A percentile compares a stretch with the other conserved stretches of the same genome.
phyloP scores from a whole-genome alignment of 371 early-diverging fungal species.

The Lichtheimia corymbifera region DNA sequence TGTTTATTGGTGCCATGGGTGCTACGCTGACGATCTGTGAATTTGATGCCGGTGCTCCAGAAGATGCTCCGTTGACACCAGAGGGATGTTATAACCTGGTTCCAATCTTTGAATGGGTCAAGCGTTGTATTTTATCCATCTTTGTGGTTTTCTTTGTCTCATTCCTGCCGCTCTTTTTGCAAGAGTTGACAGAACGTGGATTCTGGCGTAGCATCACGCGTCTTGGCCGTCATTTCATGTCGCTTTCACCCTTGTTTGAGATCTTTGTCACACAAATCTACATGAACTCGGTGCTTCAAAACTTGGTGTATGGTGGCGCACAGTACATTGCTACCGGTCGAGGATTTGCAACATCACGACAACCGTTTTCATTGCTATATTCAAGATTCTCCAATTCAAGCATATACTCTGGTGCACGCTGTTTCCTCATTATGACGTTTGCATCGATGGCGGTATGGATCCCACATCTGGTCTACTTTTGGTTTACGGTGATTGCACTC shows the following conservation, averaged over 20 bases:
- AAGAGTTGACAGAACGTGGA: slow-evolving; percentile 86
- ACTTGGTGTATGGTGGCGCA: slow-evolving; percentile 85
- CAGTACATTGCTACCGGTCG: slow-evolving; percentile 90
- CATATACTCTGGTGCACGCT: slow-evolving; percentile 78
- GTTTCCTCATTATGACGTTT: slow-evolving; percentile 73
- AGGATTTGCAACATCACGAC: slow-evolving; percentile 87
- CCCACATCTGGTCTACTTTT: slow-evolving; percentile 82
- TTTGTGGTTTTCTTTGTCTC: slow-evolving; percentile 79
- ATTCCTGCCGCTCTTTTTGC: slow-evolving; percentile 85
- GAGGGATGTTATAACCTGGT: slow-evolving; percentile 73
- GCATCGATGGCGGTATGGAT: slow-evolving; percentile 73
- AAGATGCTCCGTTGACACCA: slow-evolving; percentile 50
- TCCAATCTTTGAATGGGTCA: slow-evolving; percentile 82
- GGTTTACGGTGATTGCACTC: slow-evolving; percentile 80
- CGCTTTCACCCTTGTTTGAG: slow-evolving; percentile 86
- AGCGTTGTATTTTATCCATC: slow-evolving; percentile 79
- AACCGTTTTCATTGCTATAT: slow-evolving; percentile 77
- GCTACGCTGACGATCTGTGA: slow-evolving; percentile 54
- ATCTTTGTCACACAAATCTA: slow-evolving; percentile 91
- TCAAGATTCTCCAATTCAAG: slow-evolving; percentile 79
- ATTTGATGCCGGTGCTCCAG: slow-evolving; percentile 30
- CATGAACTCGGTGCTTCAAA: slow-evolving; percentile 78
- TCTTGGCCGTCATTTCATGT: slow-evolving; percentile 80
- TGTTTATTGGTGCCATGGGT: slow-evolving; percentile 74
- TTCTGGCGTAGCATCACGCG: slow-evolving; percentile 74